phyloP scores from a whole-genome alignment of 2,329 filamentous ascomycete species.

The Rugonectria rugulosa region DNA sequence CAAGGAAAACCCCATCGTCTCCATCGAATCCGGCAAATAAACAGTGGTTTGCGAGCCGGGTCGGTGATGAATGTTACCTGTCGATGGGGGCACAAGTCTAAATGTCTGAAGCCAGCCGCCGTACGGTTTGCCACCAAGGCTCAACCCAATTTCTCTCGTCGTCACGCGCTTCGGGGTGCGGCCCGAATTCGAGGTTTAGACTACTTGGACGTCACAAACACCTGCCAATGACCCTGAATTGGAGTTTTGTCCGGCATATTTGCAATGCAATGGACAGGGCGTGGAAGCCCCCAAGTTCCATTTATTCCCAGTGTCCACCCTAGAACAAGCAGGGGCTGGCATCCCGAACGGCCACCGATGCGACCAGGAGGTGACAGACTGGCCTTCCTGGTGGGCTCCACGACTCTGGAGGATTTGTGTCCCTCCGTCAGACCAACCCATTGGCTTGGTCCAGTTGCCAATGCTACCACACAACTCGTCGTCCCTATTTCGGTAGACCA shows the following conservation, averaged over 20 bases:
- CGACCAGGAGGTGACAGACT: conserved; percentile 14
- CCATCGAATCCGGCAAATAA: not conserved
- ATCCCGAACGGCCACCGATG: conserved; percentile 12
- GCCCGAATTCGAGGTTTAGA: conserved; percentile 20
- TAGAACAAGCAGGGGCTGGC: conserved; percentile 2
- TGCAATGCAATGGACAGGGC: conserved; percentile 7
- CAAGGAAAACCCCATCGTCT: not conserved
- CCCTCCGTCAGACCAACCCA: conserved; percentile 19
- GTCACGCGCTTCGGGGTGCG: conserved; percentile 23
- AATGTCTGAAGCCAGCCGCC: not conserved
- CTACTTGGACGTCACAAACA: conserved; percentile 1
- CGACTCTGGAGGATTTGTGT: conserved; percentile 10
- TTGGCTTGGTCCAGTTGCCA: conserved; percentile 23
- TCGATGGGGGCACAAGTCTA: not conserved
- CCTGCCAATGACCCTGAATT: conserved; percentile 7
- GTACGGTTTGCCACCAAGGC: conserved; percentile 7
- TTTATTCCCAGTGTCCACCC: not conserved
- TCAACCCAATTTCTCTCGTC: conserved; percentile 17
- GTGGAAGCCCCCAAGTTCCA: conserved; percentile 2
- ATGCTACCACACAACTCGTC: conserved; percentile 23
- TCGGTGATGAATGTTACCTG: not conserved
- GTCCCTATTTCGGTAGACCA: conserved; percentile 12
- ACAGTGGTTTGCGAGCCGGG: not conserved
- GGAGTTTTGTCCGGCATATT: conserved; percentile 1
- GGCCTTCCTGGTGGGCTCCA: conserved; percentile 13